A percentile compares a stretch with the other conserved stretches of the same genome.
Evolutionary conservation across 495 filamentous ascomycete species (phyloP).

Genomic region (Peziza echinospora): DNA sequence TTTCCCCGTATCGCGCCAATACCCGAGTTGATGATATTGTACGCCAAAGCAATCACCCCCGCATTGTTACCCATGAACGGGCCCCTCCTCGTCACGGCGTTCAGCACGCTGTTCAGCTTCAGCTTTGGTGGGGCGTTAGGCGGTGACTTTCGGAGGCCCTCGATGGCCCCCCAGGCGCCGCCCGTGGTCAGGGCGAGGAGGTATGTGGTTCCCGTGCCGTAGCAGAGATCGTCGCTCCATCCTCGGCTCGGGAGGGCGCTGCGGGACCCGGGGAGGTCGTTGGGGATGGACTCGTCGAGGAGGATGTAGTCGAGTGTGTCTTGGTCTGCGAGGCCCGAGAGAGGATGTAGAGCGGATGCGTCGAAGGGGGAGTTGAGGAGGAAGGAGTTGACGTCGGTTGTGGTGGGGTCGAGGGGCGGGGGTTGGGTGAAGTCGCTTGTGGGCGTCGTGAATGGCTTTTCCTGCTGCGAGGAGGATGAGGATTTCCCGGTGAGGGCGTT

Average conservation of each 20-base stretch:
- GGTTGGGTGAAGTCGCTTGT: constrained; percentile 13
- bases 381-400: constrained; percentile 13
- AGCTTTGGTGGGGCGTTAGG: constrained; percentile 63
- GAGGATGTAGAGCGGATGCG: constrained; percentile 72
- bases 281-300: constrained; percentile 78
- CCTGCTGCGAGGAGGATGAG: constrained; percentile 43
- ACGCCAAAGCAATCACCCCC: constrained; percentile 82
- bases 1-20: constrained; percentile 70
- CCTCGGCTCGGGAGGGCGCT: constrained; percentile 81
- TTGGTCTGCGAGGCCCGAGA: constrained; percentile 55
- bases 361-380: constrained; percentile 37
- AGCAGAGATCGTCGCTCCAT: constrained; percentile 95
- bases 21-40: constrained; percentile 82
- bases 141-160: constrained; percentile 58
- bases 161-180: constrained; percentile 74
- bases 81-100: constrained; percentile 74
- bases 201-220: constrained; percentile 88
- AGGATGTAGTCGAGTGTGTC: constrained; percentile 79
- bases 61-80: constrained; percentile 95
- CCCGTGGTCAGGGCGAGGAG: constrained; percentile 66
- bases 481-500: constrained; percentile 69
- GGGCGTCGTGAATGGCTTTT: constrained; percentile 33
- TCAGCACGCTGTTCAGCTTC: constrained; percentile 76
- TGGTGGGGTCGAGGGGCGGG: constrained; percentile 10
- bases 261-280: constrained; percentile 63